phyloP scores from a whole-genome alignment of 257 asterid species.

The Fraxinus pennsylvanica region DNA sequence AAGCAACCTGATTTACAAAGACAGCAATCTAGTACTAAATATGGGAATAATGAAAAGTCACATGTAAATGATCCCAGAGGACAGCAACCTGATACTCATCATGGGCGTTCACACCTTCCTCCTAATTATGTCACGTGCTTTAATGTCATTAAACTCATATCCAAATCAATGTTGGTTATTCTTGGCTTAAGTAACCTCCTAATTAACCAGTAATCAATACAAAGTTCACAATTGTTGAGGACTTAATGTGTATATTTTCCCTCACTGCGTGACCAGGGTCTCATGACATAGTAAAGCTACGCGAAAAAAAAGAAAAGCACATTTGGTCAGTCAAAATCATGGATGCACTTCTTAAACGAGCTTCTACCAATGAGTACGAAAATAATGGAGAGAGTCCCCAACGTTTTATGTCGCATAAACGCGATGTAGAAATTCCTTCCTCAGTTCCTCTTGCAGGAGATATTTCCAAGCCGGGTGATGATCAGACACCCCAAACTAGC shows the following conservation, averaged over 20 bases:
- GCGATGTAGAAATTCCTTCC: not conserved
- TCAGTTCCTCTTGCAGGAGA: not conserved
- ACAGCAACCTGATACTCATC: not conserved
- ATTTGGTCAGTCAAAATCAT: constrained; percentile 32
- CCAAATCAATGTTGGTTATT: constrained; percentile 31
- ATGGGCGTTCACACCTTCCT: constrained; percentile 25
- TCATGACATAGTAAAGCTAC: constrained; percentile 16
- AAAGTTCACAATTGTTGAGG: not conserved
- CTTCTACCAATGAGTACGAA: constrained; percentile 3
- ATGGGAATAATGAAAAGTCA: too few species aligned
- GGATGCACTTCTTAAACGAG: constrained; percentile 19
- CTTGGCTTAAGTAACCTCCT: constrained; percentile 35
- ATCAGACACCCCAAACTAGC: not conserved
- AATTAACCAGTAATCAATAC: too few species aligned
- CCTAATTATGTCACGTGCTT: constrained; percentile 25
- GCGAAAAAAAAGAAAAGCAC: constrained; percentile 31
- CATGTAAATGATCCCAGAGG: too few species aligned
- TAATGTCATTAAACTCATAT: constrained; percentile 21
- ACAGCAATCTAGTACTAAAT: too few species aligned
- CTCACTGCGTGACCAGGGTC: constrained; percentile 21
- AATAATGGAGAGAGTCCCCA: constrained; percentile 19
- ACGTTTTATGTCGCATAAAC: not conserved
- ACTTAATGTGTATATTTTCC: not conserved
- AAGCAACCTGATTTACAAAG: too few species aligned
- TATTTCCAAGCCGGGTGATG: not conserved